A percentile compares a stretch with the other conserved stretches of the same genome.
Evolutionary conservation across 1,284 basidiomycete species (phyloP).

Genomic region (Calocybe gambosa): DNA sequence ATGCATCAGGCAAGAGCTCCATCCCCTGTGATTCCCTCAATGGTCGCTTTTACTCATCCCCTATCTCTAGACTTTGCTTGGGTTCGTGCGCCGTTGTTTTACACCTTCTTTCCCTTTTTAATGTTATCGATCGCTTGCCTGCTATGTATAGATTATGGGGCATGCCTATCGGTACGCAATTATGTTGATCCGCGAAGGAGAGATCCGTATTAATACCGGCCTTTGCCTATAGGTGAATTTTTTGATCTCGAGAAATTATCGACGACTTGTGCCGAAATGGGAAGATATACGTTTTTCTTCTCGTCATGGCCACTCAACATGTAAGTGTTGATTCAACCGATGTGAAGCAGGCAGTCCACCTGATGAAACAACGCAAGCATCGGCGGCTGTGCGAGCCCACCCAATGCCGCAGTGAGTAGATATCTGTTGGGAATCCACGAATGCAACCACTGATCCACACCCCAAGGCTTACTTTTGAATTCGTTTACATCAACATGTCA

Average conservation of each 20-base stretch:
- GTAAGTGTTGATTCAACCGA: constrained; percentile 31
- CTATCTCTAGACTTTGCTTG: constrained; percentile 47
- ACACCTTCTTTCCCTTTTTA: not conserved
- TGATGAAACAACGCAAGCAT: constrained; percentile 32
- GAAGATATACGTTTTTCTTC: constrained; percentile 67
- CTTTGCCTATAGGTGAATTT: constrained; percentile 44
- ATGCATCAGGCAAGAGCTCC: constrained; percentile 47
- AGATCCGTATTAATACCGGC: constrained; percentile 5
- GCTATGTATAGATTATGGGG: constrained; percentile 48
- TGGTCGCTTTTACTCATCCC: constrained; percentile 2
- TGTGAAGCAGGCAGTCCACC: not conserved
- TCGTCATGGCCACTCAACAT: constrained; percentile 69
- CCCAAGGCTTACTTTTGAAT: constrained; percentile 13
- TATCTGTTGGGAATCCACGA: constrained; percentile 3
- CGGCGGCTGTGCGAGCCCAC: constrained; percentile 61
- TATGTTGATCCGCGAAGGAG: constrained; percentile 7
- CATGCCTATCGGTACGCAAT: constrained; percentile 56
- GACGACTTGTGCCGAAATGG: constrained; percentile 47
- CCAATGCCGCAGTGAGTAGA: constrained; percentile 59
- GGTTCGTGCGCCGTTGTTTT: constrained; percentile 31
- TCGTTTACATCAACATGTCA: not conserved
- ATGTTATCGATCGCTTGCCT: constrained; percentile 8
- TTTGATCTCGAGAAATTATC: constrained; percentile 64
- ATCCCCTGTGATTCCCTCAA: not conserved
- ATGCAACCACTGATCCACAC: constrained; percentile 1